Percentiles rank a stretch among this genome's conserved stretches.
These are phyloP conservation scores for Clarireedia sp. DNA, from an alignment of 2,329 filamentous ascomycete genomes.

Conservation along the genomic window DNA sequence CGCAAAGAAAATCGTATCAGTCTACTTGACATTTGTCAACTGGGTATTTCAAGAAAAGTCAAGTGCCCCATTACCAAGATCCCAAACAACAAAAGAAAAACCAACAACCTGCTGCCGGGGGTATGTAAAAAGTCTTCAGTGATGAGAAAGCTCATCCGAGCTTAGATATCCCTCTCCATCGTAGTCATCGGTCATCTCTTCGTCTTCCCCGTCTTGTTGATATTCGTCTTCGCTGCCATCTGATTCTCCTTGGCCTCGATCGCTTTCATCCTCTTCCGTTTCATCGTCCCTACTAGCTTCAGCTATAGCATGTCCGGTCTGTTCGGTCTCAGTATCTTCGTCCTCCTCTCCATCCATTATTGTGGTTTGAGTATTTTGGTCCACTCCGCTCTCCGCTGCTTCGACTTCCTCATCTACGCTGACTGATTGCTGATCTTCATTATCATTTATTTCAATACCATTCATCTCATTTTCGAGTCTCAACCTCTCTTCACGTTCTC, in stretches of 20 bases:
- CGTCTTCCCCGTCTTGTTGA: neutral
- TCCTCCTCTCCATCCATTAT: neutral
- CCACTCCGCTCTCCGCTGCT: neutral
- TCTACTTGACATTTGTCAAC: neutral
- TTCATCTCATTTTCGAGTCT: neutral
- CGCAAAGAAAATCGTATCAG: neutral
- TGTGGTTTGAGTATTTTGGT: neutral
- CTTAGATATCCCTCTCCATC: neutral
- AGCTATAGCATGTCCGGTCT: neutral
- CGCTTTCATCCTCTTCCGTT: neutral
- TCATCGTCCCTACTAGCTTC: neutral
- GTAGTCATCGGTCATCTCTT: neutral
- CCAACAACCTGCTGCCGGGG: neutral
- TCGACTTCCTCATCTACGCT: neutral
- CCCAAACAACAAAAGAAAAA: neutral
- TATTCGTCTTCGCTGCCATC: neutral
- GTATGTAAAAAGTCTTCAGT: neutral
- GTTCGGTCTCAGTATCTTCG: neutral
- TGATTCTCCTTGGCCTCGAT: neutral
- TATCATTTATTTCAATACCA: neutral
- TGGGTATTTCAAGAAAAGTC: neutral
- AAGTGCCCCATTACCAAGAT: neutral
- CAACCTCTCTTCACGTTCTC: constrained; percentile 5
- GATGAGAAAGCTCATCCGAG: constrained; percentile 1
- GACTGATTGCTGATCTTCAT: constrained; percentile 1